Evolutionary conservation across 176 grass and related monocot species (phyloP).

Genomic region (Oropetium thomaeum): DNA sequence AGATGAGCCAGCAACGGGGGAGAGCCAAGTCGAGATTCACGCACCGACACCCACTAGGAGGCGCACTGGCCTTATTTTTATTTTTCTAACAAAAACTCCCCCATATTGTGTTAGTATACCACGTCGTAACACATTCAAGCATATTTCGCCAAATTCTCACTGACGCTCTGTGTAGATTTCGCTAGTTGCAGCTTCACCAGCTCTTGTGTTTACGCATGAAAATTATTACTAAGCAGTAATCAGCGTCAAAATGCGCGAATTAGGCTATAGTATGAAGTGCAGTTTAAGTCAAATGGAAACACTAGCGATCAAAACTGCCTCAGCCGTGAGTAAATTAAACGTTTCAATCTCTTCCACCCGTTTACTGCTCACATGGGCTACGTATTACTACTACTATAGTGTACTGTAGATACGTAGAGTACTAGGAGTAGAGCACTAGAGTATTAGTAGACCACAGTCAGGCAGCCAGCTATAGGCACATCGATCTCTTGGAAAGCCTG

Average conservation of each 20-base stretch:
- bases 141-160: not conserved
- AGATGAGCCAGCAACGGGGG: not conserved
- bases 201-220: not conserved
- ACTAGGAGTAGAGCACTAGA: not conserved
- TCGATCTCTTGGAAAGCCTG: conserved; percentile 26
- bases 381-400: no score
- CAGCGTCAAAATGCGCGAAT: not conserved
- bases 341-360: not conserved
- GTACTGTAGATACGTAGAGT: no score
- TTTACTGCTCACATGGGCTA: not conserved
- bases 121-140: not conserved
- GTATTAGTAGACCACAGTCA: not conserved
- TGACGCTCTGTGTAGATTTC: not conserved
- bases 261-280: not conserved
- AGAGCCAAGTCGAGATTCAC: not conserved
- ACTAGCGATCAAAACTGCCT: not conserved
- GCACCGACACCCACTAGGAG: not conserved
- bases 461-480: conserved; percentile 22
- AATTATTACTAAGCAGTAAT: not conserved
- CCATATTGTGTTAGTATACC: no score
- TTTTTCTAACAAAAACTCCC: not conserved
- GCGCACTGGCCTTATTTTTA: not conserved
- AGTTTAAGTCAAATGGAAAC: not conserved
- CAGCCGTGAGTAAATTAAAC: not conserved
- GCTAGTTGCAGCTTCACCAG: not conserved